Evolutionary conservation across 129 eudicot species (phyloP).

Genomic region (Glebionis coronaria): DNA sequence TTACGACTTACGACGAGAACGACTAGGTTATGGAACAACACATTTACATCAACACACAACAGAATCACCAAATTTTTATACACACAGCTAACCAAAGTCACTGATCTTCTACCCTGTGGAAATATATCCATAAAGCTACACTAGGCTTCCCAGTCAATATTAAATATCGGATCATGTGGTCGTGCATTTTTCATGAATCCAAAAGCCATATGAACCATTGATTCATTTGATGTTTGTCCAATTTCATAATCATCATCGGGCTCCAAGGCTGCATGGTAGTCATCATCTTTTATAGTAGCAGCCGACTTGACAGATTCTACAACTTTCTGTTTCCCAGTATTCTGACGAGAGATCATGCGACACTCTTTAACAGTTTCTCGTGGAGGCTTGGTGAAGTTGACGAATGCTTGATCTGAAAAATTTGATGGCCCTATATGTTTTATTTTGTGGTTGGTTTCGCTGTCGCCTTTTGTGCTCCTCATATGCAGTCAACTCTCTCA

Average conservation of each 20-base stretch:
- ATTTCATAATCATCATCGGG: constrained; percentile 25
- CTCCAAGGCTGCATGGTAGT: constrained; percentile 35
- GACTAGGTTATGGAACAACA: too few species aligned
- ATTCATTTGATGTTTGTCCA: constrained; percentile 28
- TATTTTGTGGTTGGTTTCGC: background rate
- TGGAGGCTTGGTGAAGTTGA: constrained; percentile 17
- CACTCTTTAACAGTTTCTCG: constrained; percentile 13
- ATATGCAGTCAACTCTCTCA: constrained; percentile 47
- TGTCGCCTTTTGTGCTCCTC: constrained; percentile 20
- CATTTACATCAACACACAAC: too few species aligned
- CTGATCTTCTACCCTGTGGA: background rate
- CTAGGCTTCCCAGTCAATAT: constrained; percentile 40
- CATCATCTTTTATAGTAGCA: constrained; percentile 15
- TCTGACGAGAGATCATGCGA: constrained; percentile 8
- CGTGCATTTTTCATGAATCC: constrained; percentile 38
- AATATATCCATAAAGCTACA: background rate
- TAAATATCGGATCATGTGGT: constrained; percentile 39
- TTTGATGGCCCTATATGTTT: constrained; percentile 5
- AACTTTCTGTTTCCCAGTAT: background rate
- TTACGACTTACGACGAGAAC: too few species aligned
- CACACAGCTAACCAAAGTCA: too few species aligned
- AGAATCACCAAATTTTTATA: too few species aligned
- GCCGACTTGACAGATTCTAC: constrained; percentile 1
- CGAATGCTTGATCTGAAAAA: background rate
- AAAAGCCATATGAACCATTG: constrained; percentile 30